Conservation (phyloP, 306 rosid genomes). For the Cicer judaicum region DNA sequence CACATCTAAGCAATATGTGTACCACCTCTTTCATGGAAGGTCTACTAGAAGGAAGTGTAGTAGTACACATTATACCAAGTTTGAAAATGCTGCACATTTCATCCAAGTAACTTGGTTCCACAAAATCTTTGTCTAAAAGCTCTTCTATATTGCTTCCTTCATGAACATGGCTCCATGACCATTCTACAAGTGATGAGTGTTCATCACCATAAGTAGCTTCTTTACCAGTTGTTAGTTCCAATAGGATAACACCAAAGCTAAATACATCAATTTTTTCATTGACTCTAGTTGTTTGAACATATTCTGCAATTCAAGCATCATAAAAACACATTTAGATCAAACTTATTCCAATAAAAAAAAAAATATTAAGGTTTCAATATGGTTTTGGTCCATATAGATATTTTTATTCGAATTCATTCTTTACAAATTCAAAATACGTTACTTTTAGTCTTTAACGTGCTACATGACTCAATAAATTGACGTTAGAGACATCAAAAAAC, state of each 20-base stretch:
- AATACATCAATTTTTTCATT: constrained; percentile 79
- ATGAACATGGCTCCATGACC: constrained; percentile 61
- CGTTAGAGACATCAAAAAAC: neutral
- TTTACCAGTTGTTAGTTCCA: constrained; percentile 70
- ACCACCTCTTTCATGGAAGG: constrained; percentile 79
- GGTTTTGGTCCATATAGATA: too few relatives aligned
- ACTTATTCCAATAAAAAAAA: too few relatives aligned
- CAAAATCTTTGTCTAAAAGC: constrained; percentile 60
- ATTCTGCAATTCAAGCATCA: constrained; percentile 55
- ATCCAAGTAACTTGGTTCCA: constrained; percentile 51
- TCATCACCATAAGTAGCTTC: constrained; percentile 67
- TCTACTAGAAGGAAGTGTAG: constrained; percentile 50
- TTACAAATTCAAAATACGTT: too few relatives aligned
- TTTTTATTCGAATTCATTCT: too few relatives aligned
- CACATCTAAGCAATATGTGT: constrained; percentile 46
- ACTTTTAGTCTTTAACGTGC: too few relatives aligned
- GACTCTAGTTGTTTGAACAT: constrained; percentile 58
- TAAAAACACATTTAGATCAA: neutral
- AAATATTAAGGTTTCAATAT: too few relatives aligned
- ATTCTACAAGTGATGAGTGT: constrained; percentile 64
- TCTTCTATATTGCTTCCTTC: constrained; percentile 50
- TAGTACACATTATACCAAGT: constrained; percentile 71
- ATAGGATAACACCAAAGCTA: constrained; percentile 76
- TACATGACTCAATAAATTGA: too few relatives aligned
- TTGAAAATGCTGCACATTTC: constrained; percentile 64